These are phyloP conservation scores for Antitrichia curtipendula DNA, from an alignment of 225 moss, liverwort and hornwort species.

Conservation along the genomic window DNA sequence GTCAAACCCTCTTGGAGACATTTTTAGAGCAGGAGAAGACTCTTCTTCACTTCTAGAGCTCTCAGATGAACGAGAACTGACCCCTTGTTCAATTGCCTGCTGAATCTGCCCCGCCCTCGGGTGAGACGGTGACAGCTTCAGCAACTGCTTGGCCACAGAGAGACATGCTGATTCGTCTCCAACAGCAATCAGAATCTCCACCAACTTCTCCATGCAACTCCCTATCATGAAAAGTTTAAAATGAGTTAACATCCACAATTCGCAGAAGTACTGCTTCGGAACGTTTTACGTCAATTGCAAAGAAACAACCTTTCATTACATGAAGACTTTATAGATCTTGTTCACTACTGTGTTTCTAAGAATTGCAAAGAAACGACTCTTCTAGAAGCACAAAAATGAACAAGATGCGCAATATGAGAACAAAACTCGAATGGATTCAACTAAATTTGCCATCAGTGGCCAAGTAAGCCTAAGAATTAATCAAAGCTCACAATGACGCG, in stretches of 20 bases:
- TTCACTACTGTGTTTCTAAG: neutral
- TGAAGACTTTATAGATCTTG: neutral
- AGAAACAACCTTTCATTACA: neutral
- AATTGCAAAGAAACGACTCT: neutral
- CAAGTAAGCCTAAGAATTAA: neutral
- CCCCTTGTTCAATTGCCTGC: conserved; percentile 56
- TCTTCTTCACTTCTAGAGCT: conserved; percentile 15
- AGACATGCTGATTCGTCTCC: conserved; percentile 93
- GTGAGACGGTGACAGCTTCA: conserved; percentile 71
- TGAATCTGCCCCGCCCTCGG: conserved; percentile 67
- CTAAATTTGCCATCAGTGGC: neutral
- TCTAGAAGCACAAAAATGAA: neutral
- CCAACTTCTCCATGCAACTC: conserved; percentile 98
- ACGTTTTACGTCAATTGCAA: neutral
- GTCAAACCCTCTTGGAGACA: conserved; percentile 64
- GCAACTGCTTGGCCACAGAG: conserved; percentile 58
- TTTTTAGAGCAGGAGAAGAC: conserved; percentile 20
- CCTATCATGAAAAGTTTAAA: conserved; percentile 21
- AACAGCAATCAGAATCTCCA: conserved; percentile 84
- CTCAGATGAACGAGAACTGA: conserved; percentile 15
- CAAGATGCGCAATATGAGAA: neutral
- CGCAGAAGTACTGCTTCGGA: neutral
- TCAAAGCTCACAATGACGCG: conserved; percentile 72
- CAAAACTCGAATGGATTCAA: neutral
- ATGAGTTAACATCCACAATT: neutral